Base-by-base conservation (phyloP, 257 asterid genomes). In the Rhazya stricta region DNA sequence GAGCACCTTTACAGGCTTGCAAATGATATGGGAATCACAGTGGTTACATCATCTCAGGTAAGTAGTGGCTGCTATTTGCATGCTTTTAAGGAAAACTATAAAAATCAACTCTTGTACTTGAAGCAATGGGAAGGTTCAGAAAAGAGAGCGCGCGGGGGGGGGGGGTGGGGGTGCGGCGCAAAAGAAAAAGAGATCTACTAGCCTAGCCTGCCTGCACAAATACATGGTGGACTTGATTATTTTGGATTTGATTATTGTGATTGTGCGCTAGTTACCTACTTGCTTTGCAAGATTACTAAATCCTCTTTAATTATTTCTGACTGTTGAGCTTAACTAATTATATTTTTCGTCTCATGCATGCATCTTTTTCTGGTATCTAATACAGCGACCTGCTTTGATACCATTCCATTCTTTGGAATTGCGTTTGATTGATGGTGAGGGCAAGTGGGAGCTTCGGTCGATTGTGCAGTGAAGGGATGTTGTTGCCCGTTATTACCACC, bases 41-140 rank as follows among this genome's bases (percentile, higher is more conserved):
- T 95, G 78, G 87, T 95, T 78, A 95, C 99, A 73, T 95, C 99
- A 78, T 95, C 99, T 9, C 99, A 95, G 93, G 99, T 94, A 81
- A 36, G 15, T 46, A 42, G 30, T 68, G 67, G 62, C 74, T 74
- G 41, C 23, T 69, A 57, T 66, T 65, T n/a, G 60, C 50, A 25
- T 57, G 23, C 27, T 25, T 57, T 3, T 71, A 9, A 2, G 21
- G 15, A 16, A 36, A 62, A 62, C 5, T 30, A 19, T 30, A 62
- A 30, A 39, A n/a, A 39, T 67, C 21, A 25, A 39, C 30, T 66
- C 53, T 74, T 29, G 1, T 37, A 27, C 18, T 51, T 71, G 27
- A 53, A 37, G 15, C 16, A 67, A 12, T 16, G 50, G 43, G 51
- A 10, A n/a, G 0, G 18, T 36, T 41, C 16, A 21, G 71, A 60